phyloP scores from a whole-genome alignment of 345 rosid species.

The Laguncularia racemosa region DNA sequence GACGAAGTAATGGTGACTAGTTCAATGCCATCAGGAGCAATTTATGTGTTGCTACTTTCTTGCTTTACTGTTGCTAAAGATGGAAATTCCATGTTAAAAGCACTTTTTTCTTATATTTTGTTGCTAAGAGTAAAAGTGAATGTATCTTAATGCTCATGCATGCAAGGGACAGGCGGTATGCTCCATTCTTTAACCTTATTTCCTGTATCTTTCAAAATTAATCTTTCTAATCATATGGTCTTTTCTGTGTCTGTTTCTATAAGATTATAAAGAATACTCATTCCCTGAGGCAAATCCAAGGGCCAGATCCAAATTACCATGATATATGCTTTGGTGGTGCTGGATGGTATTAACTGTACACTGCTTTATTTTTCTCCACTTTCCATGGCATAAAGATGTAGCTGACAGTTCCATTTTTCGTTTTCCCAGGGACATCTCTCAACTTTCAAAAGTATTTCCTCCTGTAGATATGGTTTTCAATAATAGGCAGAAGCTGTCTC shows the following conservation, averaged over 20 bases:
- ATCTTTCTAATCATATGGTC: neutral
- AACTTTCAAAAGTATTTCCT: conserved; percentile 59
- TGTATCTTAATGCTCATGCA: too few species aligned
- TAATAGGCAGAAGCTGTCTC: conserved; percentile 52
- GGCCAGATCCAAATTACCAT: conserved; percentile 82
- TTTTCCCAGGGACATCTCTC: conserved; percentile 41
- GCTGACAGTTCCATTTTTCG: conserved; percentile 4
- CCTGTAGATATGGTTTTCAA: conserved; percentile 61
- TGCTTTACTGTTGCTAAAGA: too few species aligned
- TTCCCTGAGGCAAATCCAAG: conserved; percentile 54
- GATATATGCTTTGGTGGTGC: conserved; percentile 79
- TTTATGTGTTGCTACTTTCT: too few species aligned
- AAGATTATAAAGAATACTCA: conserved; percentile 56
- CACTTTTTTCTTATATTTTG: too few species aligned
- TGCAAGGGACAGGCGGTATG: too few species aligned
- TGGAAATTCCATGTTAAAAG: too few species aligned
- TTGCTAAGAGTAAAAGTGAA: too few species aligned
- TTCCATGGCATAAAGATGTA: conserved; percentile 11
- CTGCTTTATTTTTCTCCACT: neutral
- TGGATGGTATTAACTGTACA: conserved; percentile 36
- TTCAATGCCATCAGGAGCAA: too few species aligned
- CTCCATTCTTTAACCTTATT: neutral
- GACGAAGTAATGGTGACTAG: too few species aligned
- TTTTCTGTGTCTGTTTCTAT: neutral
- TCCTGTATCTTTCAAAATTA: neutral